phyloP scores from a whole-genome alignment of 805 yeast genomes.

The Starmerella vitae region DNA sequence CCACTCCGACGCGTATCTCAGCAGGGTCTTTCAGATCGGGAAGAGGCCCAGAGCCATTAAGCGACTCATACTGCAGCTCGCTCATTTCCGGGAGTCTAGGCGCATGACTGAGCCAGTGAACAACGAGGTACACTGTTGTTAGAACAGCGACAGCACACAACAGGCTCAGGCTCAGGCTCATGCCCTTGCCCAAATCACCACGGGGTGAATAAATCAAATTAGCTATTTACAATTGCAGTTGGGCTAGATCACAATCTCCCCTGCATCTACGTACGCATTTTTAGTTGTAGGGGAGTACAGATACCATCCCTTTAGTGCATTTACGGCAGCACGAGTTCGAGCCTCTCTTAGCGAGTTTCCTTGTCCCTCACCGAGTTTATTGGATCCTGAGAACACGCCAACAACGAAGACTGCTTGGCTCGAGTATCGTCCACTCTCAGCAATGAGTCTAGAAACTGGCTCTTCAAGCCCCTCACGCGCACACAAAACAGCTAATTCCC shows the following conservation, averaged over 20 bases:
- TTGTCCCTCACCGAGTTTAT: constrained; percentile 83
- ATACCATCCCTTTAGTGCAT: constrained; percentile 83
- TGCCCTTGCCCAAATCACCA: no score
- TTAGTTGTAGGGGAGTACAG: constrained; percentile 55
- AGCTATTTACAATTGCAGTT: neutral
- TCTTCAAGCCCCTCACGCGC: constrained; percentile 57
- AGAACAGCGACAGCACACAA: constrained; percentile 1
- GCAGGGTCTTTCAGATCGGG: constrained; percentile 20
- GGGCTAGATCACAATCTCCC: constrained; percentile 20
- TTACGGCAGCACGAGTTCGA: constrained; percentile 79
- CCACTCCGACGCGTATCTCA: constrained; percentile 50
- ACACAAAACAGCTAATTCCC: constrained; percentile 67
- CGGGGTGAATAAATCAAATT: no score
- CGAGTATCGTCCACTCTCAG: constrained; percentile 86
- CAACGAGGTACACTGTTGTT: constrained; percentile 2
- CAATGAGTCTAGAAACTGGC: constrained; percentile 70
- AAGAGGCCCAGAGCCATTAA: constrained; percentile 4
- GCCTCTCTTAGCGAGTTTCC: constrained; percentile 87
- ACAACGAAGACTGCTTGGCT: constrained; percentile 76
- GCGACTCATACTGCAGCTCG: constrained; percentile 10
- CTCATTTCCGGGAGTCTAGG: constrained; percentile 9
- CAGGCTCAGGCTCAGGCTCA: no score
- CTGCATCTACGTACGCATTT: constrained; percentile 21
- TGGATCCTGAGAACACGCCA: constrained; percentile 75
- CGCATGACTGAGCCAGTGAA: constrained; percentile 9